phyloP scores from a whole-genome alignment of 164 flowering plant species.

The Tinospora cordifolia region DNA sequence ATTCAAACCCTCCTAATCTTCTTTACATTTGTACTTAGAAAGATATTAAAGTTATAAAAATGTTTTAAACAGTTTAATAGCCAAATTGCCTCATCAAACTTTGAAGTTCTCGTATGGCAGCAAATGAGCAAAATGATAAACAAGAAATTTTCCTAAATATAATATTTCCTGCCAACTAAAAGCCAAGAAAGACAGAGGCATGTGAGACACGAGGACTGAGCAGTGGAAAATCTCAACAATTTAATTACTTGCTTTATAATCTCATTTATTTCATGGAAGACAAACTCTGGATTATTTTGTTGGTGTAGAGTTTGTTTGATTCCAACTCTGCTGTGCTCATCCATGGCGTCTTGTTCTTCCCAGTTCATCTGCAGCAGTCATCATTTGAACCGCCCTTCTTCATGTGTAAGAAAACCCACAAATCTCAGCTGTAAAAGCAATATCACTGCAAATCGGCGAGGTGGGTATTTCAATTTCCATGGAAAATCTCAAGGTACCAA shows the following conservation, averaged over 20 bases:
- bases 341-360: constrained; percentile 41
- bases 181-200: not conserved
- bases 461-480: constrained; percentile 24
- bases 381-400: constrained; percentile 17
- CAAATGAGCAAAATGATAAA: no score
- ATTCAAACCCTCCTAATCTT: no score
- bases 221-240: not conserved
- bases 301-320: no score
- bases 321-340: not conserved
- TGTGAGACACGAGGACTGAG: not conserved
- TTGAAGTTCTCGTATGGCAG: no score
- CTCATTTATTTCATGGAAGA: not conserved
- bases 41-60: no score
- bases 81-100: no score
- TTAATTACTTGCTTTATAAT: not conserved
- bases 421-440: constrained; percentile 18
- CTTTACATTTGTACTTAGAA: no score
- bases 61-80: no score
- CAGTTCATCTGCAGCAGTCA: constrained; percentile 24
- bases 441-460: constrained; percentile 18
- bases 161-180: no score
- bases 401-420: constrained; percentile 20
- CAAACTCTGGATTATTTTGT: not conserved
- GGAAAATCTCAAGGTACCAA: constrained; percentile 21
- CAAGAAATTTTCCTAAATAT: no score